These are phyloP conservation scores for Hydrangea macrophylla DNA, from an alignment of 148 eudicot species.

Conservation along the genomic window DNA sequence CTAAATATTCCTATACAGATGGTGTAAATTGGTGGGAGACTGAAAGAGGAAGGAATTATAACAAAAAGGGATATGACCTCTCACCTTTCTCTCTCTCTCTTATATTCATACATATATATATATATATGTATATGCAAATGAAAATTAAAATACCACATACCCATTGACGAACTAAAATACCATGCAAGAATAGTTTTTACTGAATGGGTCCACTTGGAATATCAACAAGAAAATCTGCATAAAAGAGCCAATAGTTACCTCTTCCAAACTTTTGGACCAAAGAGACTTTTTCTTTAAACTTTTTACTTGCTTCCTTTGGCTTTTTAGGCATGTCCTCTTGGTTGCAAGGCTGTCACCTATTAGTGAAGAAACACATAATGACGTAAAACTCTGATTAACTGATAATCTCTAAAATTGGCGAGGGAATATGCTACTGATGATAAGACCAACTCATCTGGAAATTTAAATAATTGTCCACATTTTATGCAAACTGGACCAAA, in stretches of 20 bases:
- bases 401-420: no score
- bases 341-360: conserved; percentile 30
- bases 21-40: background rate
- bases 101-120: no score
- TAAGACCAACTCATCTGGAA: background rate
- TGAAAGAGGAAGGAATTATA: background rate
- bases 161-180: background rate
- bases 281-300: conserved; percentile 57
- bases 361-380: background rate
- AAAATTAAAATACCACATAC: background rate
- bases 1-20: background rate
- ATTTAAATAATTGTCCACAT: background rate
- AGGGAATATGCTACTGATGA: no score
- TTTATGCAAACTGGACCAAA: background rate
- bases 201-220: background rate
- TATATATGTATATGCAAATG: no score
- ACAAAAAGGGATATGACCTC: background rate
- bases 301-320: conserved; percentile 49
- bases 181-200: background rate
- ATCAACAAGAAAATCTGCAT: background rate
- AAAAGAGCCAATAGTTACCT: conserved; percentile 37
- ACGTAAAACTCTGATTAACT: background rate
- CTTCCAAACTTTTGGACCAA: conserved; percentile 70
- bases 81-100: background rate
- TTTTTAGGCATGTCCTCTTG: conserved; percentile 38